Percentiles rank a stretch among this genome's conserved stretches.
phyloP scores from a whole-genome alignment of 2,329 filamentous ascomycete genomes.

The Pyrenophora tritici-repentis region DNA sequence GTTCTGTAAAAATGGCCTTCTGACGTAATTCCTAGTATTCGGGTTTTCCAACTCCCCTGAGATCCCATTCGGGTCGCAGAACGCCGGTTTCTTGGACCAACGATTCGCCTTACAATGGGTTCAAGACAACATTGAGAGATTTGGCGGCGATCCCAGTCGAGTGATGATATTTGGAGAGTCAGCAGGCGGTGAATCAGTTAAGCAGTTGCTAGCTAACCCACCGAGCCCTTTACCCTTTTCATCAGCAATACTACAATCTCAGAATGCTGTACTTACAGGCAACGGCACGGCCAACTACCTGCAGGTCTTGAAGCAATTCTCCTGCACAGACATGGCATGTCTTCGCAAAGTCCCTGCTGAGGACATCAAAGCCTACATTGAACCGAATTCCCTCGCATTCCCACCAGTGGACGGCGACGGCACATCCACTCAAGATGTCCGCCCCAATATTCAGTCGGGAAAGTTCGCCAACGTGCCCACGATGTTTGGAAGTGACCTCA shows the following conservation, averaged over 20 bases:
- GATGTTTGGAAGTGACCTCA: conserved; percentile 14
- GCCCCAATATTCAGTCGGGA: conserved; percentile 6
- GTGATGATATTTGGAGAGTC: conserved; percentile 53
- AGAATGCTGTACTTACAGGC: conserved; percentile 13
- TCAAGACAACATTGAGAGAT: conserved; percentile 52
- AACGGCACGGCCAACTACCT: conserved; percentile 14
- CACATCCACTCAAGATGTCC: conserved; percentile 13
- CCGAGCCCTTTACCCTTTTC: conserved; percentile 24
- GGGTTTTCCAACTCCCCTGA: conserved; percentile 25
- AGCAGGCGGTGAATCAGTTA: conserved; percentile 24
- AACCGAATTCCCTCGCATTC: conserved; percentile 11
- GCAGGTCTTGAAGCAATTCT: conserved; percentile 13
- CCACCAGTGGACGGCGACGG: conserved; percentile 17
- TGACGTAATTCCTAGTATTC: conserved; percentile 15
- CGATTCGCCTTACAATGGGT: conserved; percentile 60
- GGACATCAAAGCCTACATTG: conserved; percentile 15
- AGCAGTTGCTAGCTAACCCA: conserved; percentile 24
- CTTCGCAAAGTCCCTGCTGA: conserved; percentile 4
- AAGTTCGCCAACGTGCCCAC: conserved; percentile 17
- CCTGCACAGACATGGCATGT: conserved; percentile 12
- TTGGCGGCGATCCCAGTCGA: conserved; percentile 43
- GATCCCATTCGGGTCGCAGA: conserved; percentile 35
- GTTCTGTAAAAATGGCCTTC: not conserved
- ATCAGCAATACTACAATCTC: conserved; percentile 31
- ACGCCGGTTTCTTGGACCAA: conserved; percentile 61